Evolutionary conservation across 1,284 basidiomycete species (phyloP), one percentile per base, ranked within the genome.

Genomic region (Puccinia coronata): DNA sequence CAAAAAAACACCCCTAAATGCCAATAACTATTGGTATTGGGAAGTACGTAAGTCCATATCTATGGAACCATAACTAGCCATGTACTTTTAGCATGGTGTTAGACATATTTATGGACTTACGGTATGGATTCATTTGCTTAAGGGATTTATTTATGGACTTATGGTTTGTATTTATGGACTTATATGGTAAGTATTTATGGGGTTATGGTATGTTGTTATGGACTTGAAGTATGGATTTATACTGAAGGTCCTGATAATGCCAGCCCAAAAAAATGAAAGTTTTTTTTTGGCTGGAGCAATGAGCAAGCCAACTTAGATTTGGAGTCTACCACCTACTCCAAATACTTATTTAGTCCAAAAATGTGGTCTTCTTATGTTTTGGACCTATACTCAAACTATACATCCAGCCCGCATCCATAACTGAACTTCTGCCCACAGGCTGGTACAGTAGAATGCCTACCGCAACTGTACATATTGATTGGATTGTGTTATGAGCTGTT

Each of bases 391-490:
- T 57, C 8, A 6, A 57, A 6, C 23, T 5, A 9, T 6, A 57
- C 55, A 57, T 57, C 23, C 28, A 9, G 55, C 55, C 55, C 55
- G 28, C 55, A 9, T 57, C 55, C 55, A 9, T 6, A 23, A 57
- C 9, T 23, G 9, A 57, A 57, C 55, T 57, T 57, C 23, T 57
- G 55, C 55, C 55, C 55, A 57, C 8, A 23, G 55, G 55, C 23
- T 57, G 55, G 55, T 57, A 57, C 55, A 57, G 55, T 57, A 31
- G 55, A 57, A 57, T 57, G 55, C 55, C 55, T 57, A 57, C 55
- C 28, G 55, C 55, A 57, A 57, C 55, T 57, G 55, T 57, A 57
- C 9, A 57, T 57, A 9, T 8, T 9, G 55, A n/a, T 57, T 57
- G 6, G 43, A 43, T 43, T 43, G n/a, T n/a, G n/a, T n/a, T n/a